Evolutionary conservation across 768 basidiomycete species (phyloP).

Genomic region (Hericium erinaceus): DNA sequence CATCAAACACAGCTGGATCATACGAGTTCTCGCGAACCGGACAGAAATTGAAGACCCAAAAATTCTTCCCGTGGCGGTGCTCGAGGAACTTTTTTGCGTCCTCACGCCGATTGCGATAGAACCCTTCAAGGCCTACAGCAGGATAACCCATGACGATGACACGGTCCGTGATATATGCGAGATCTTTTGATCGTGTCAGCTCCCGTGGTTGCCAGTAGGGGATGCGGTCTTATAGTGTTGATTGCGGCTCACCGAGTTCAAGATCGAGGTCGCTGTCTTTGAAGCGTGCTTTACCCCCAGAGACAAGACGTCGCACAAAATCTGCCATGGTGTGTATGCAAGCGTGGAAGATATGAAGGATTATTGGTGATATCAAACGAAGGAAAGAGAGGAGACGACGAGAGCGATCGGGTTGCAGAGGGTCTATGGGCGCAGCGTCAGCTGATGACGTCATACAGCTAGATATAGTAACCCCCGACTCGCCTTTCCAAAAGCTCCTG

Average conservation of each 20-base stretch:
- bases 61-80: slow-evolving; percentile 63
- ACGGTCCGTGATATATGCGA: slow-evolving; percentile 64
- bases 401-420: not conserved
- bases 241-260: slow-evolving; percentile 48
- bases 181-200: slow-evolving; percentile 24
- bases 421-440: not conserved
- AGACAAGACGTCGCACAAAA: slow-evolving; percentile 65
- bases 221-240: not conserved
- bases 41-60: slow-evolving; percentile 87
- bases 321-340: slow-evolving; percentile 38
- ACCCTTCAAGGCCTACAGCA: slow-evolving; percentile 63
- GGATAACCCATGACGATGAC: slow-evolving; percentile 83
- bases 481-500: no score
- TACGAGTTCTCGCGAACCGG: slow-evolving; percentile 78
- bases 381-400: not conserved
- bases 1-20: slow-evolving; percentile 54
- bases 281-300: slow-evolving; percentile 75
- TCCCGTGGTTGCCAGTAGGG: not conserved
- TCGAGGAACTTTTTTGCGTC: slow-evolving; percentile 73
- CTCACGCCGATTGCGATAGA: slow-evolving; percentile 72
- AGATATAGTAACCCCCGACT: not conserved
- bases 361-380: not conserved
- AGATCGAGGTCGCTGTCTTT: slow-evolving; percentile 56
- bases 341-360: not conserved
- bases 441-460: not conserved